phyloP scores from a whole-genome alignment of 768 basidiomycete genomes.

The Leccinum pellstonianum region DNA sequence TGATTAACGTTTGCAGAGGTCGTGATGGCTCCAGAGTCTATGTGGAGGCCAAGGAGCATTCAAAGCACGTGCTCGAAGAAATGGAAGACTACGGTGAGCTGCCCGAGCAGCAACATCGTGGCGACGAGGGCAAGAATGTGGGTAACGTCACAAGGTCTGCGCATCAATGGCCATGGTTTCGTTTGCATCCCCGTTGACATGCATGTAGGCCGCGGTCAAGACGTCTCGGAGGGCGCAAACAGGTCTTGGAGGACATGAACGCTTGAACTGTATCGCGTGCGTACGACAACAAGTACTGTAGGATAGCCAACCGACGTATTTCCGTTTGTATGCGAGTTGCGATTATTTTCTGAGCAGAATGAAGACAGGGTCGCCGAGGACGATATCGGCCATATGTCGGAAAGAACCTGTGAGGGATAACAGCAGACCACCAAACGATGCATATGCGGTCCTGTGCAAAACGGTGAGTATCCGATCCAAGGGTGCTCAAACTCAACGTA shows the following conservation, averaged over 20 bases:
- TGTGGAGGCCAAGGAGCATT: slow-evolving; percentile 24
- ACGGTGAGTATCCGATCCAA: slow-evolving; percentile 1
- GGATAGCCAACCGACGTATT: slow-evolving; percentile 1
- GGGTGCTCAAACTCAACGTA: slow-evolving; percentile 31
- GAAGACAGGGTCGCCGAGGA: slow-evolving; percentile 91
- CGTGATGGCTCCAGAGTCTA: slow-evolving; percentile 3
- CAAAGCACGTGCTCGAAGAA: slow-evolving; percentile 25
- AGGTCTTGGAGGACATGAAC: slow-evolving; percentile 7
- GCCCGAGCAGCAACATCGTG: slow-evolving; percentile 12
- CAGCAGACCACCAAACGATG: slow-evolving; percentile 93
- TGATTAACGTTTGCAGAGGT: slow-evolving; percentile 16
- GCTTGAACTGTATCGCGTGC: slow-evolving; percentile 2
- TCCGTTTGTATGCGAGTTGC: background rate
- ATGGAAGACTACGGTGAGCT: slow-evolving; percentile 16
- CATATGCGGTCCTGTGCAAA: slow-evolving; percentile 79
- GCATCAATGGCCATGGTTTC: background rate
- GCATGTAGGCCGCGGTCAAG: slow-evolving; percentile 19
- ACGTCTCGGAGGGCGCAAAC: slow-evolving; percentile 17
- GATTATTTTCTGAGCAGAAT: slow-evolving; percentile 76
- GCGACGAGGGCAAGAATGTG: slow-evolving; percentile 11
- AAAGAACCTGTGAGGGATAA: slow-evolving; percentile 92
- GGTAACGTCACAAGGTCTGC: slow-evolving; percentile 24
- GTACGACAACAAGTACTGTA: slow-evolving; percentile 6
- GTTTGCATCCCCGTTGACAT: background rate
- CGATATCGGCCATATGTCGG: slow-evolving; percentile 88